Base-by-base conservation (phyloP, 495 filamentous ascomycete genomes). In the Arthonia radiata region DNA sequence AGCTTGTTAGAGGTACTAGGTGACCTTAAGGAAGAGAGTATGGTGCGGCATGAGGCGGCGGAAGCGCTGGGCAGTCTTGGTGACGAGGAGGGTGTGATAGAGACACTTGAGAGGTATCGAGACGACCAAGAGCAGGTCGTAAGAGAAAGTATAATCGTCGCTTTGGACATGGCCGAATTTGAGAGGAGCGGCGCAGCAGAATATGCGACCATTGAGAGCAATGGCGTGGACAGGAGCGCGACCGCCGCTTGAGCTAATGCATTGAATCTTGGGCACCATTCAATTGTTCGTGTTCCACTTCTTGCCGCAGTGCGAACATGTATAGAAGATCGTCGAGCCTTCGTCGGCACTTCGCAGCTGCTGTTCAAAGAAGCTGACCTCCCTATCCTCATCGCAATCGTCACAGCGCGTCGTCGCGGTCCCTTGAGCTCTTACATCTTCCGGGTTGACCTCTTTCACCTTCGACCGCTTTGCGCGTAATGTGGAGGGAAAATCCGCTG, bases 41-140 rank as follows among this genome's bases (percentile, higher is more conserved):
- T 99, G 86, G 86, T 99, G 33, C 67, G 86, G 31, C 86, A 99
- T 44, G 86, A 99, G 46, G 86, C 86, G 24, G 86, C 89, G 3
- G 86, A 99, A 49, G 86, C 86, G 13, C 67, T 99, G n/a, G 86
- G 86, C 4, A 91, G 81, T 38, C 57, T 99, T 13, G 86, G 83
- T 11, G 80, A 86, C 14, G 79, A 89, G 40, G 76, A 89, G 28
- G 83, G 82, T 7, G 89, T 94, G 15, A 81, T 91, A 40, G 70
- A 75, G 28, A 71, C 66, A 3, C 42, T 99, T 47, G 74, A 66
- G 52, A 60, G 57, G 34, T 94, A 91, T 51, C 49, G 91, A 26
- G 57, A 90, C 37, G 89, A 94, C 46, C 64, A 72, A 22, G 86
- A 93, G 48, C 64, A 76, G 38, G 80, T 99, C 2, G 86, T 99